Conservation (phyloP, 768 basidiomycete genomes). For the Podaxis sp. region DNA sequence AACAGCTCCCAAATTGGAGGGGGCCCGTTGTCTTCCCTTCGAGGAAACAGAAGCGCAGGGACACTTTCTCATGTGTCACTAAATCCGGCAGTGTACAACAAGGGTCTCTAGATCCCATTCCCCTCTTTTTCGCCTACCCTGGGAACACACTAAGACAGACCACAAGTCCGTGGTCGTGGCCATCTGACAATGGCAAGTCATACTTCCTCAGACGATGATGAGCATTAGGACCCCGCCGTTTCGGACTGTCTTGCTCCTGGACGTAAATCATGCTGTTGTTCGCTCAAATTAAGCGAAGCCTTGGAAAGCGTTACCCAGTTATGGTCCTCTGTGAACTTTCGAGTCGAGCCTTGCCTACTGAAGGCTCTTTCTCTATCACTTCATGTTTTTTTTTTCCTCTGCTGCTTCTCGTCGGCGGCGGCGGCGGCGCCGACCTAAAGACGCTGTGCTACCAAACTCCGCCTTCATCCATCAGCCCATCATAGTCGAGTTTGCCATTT, state of each 20-base stretch:
- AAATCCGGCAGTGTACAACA: not conserved
- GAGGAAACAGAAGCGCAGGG: not conserved
- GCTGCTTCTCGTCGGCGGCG: conserved; percentile 2
- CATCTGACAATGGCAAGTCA: conserved; percentile 3
- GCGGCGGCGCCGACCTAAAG: conserved; percentile 9
- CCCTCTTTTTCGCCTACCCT: not conserved
- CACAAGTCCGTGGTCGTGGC: conserved; percentile 6
- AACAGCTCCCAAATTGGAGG: not conserved
- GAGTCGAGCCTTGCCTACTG: not conserved
- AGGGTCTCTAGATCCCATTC: not conserved
- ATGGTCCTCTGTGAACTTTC: not conserved
- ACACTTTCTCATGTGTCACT: conserved; percentile 2
- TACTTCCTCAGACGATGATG: conserved; percentile 8
- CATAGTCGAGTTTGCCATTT: not conserved
- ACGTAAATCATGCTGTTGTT: not conserved
- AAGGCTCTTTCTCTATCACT: not conserved
- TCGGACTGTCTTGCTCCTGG: not conserved
- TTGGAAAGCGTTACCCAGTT: not conserved
- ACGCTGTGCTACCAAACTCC: conserved; percentile 9
- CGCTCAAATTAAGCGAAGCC: not conserved
- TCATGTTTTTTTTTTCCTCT: not conserved
- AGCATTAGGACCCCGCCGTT: not conserved
- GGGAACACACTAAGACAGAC: not conserved
- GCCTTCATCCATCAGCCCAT: conserved; percentile 13
- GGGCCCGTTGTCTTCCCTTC: not conserved